Evolutionary conservation across 2,329 filamentous ascomycete genomes (phyloP).

Genomic region (Aspergillus clavatus): DNA sequence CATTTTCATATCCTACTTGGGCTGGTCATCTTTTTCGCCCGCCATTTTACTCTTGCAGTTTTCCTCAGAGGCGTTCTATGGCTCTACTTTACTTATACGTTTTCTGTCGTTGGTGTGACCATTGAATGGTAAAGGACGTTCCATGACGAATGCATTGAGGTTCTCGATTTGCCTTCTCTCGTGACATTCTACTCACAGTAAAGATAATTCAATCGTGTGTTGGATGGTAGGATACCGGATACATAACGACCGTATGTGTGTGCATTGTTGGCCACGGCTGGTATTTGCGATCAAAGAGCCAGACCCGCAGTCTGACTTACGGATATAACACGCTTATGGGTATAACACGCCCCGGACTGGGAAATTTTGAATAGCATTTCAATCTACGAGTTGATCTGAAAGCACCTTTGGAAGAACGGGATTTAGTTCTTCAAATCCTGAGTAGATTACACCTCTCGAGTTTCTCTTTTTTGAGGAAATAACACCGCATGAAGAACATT

Average conservation of each 20-base stretch:
- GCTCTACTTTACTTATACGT: background rate
- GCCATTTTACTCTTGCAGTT: background rate
- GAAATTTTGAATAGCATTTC: too few species aligned
- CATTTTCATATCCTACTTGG: background rate
- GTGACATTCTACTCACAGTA: too few species aligned
- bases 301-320: too few species aligned
- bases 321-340: too few species aligned
- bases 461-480: slow-evolving; percentile 5
- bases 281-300: too few species aligned
- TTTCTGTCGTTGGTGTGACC: background rate
- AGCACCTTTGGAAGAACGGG: background rate
- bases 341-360: too few species aligned
- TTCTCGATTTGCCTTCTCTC: background rate
- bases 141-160: too few species aligned
- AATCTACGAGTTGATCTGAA: background rate
- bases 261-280: too few species aligned
- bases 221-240: too few species aligned
- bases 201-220: too few species aligned
- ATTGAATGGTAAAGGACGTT: too few species aligned
- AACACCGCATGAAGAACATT: slow-evolving; percentile 12
- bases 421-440: slow-evolving; percentile 5
- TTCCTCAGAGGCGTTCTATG: background rate
- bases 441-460: slow-evolving; percentile 15
- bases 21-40: background rate
- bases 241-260: too few species aligned